Evolutionary conservation across 192 early-diverging fungal genomes (phyloP).

Genomic region (Mortierella alpina): DNA sequence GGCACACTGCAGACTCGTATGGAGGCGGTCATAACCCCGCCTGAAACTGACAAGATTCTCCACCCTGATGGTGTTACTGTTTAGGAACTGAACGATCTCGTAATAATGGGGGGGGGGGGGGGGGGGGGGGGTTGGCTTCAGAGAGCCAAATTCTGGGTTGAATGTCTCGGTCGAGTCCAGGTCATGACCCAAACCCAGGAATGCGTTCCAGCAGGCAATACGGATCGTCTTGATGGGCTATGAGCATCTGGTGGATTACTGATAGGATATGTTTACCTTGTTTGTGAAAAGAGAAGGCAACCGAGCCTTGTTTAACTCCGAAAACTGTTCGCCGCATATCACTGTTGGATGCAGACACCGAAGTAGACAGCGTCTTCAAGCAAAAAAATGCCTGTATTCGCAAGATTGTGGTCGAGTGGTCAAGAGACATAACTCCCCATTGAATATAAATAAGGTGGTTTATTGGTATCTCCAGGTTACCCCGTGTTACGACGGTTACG

Average conservation of each 20-base stretch:
- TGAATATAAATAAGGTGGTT: not conserved
- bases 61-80: conserved; percentile 71
- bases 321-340: conserved; percentile 74
- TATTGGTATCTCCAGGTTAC: not conserved
- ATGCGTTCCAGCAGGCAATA: conserved; percentile 37
- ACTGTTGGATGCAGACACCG: conserved; percentile 73
- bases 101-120: conserved; percentile 20
- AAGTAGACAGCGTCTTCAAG: conserved; percentile 77
- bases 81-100: conserved; percentile 70
- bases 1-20: conserved; percentile 57
- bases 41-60: conserved; percentile 68
- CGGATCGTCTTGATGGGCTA: conserved; percentile 46
- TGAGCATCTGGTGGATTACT: conserved; percentile 58
- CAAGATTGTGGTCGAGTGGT: conserved; percentile 50
- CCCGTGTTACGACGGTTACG: conserved; percentile 1
- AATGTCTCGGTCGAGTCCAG: conserved; percentile 71
- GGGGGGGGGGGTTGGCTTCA: conserved; percentile 62
- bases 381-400: conserved; percentile 74
- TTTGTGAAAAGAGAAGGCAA: conserved; percentile 73
- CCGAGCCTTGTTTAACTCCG: conserved; percentile 73
- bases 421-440: not conserved
- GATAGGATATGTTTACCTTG: conserved; percentile 65
- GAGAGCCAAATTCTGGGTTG: conserved; percentile 58
- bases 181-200: conserved; percentile 25
- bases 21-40: conserved; percentile 75